A percentile compares a stretch with the other conserved stretches of the same genome.
Evolutionary conservation across 169 alveolate species (phyloP).

Genomic region (Cryptosporidium viatorum): DNA sequence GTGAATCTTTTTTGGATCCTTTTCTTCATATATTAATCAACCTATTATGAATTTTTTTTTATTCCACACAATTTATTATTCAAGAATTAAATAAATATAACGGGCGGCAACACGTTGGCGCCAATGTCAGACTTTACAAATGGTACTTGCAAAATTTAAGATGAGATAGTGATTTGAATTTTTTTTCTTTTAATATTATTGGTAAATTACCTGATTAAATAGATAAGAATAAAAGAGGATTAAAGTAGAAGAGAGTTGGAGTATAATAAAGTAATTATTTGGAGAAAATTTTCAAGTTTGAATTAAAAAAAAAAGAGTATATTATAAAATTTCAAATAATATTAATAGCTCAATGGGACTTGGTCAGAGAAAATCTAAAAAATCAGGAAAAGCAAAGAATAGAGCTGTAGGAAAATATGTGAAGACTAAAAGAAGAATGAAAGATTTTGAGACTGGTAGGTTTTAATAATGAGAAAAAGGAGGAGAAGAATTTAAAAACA

Average conservation of each 20-base stretch:
- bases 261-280: not conserved
- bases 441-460: conserved; percentile 73
- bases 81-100: not conserved
- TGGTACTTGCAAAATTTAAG: not conserved
- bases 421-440: conserved; percentile 62
- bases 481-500: not conserved
- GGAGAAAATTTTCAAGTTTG: not conserved
- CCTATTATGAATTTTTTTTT: not conserved
- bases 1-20: not conserved
- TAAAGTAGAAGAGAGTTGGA: not conserved
- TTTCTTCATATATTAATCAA: not conserved
- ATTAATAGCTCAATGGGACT: conserved; percentile 20
- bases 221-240: not conserved
- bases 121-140: conserved; percentile 20
- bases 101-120: conserved; percentile 28
- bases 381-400: conserved; percentile 37
- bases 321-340: not conserved
- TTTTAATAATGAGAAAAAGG: not conserved
- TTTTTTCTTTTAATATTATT: too few species aligned
- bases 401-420: conserved; percentile 39
- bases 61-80: conserved; percentile 18
- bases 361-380: conserved; percentile 60
- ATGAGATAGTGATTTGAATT: not conserved
- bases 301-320: not conserved
- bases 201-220: too few species aligned